Evolutionary conservation across 2,329 filamentous ascomycete species (phyloP).

Genomic region (Tetracladium maxilliforme): DNA sequence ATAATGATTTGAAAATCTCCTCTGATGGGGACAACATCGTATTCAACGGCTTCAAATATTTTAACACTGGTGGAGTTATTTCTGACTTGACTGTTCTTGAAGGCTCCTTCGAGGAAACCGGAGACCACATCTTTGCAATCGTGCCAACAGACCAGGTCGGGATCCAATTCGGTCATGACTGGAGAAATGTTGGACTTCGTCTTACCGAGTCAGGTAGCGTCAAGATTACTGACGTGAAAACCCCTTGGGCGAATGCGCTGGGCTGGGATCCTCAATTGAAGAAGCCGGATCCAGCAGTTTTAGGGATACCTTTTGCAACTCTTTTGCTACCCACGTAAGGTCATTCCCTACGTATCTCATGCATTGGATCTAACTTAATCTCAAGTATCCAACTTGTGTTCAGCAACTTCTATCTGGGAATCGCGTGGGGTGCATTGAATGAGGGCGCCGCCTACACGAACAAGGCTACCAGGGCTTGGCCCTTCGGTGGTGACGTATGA

Average conservation of each 20-base stretch:
- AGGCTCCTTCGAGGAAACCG: conserved; percentile 40
- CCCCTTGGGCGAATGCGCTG: conserved; percentile 44
- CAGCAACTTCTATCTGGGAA: conserved; percentile 50
- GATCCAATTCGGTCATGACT: conserved; percentile 42
- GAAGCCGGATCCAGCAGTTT: conserved; percentile 29
- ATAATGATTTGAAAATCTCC: conserved; percentile 43
- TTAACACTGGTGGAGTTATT: conserved; percentile 53
- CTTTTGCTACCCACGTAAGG: conserved; percentile 42
- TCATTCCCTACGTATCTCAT: neutral
- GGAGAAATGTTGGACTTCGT: conserved; percentile 49
- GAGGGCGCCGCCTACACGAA: conserved; percentile 40
- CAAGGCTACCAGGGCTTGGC: conserved; percentile 44
- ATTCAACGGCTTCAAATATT: conserved; percentile 49
- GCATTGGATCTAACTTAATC: neutral
- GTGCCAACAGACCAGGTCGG: conserved; percentile 41
- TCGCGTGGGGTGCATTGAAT: conserved; percentile 40
- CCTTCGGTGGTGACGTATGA: conserved; percentile 42
- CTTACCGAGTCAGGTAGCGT: conserved; percentile 50
- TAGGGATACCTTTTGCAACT: conserved; percentile 37
- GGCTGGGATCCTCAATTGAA: conserved; percentile 40
- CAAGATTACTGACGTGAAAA: conserved; percentile 39
- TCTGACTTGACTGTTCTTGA: conserved; percentile 53
- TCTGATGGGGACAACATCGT: conserved; percentile 36
- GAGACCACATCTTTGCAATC: conserved; percentile 47
- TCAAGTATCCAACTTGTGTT: conserved; percentile 49